Conservation (phyloP, 768 basidiomycete species). For the Boletus pseudo-olivaceus region DNA sequence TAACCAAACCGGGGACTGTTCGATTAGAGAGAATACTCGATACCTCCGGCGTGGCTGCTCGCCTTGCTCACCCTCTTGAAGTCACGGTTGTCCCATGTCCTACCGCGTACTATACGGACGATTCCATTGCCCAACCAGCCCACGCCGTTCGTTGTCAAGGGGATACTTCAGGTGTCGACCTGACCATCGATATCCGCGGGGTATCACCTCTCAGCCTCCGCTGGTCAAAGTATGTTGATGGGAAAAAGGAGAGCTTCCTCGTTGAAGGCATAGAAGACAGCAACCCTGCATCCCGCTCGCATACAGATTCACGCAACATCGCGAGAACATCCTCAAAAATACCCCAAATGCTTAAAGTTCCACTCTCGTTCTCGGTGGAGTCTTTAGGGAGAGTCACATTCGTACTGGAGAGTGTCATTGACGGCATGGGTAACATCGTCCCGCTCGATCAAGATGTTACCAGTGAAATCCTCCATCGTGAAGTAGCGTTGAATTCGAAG, state of each 20-base stretch:
- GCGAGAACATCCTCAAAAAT: constrained; percentile 22
- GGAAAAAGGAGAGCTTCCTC: constrained; percentile 63
- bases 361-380: constrained; percentile 61
- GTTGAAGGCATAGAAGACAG: constrained; percentile 82
- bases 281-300: constrained; percentile 34
- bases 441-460: constrained; percentile 37
- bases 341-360: constrained; percentile 62
- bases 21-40: constrained; percentile 75
- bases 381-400: constrained; percentile 67
- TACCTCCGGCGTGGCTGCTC: constrained; percentile 64
- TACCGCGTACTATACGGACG: constrained; percentile 56
- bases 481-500: constrained; percentile 37
- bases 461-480: constrained; percentile 17
- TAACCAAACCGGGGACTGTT: constrained; percentile 71
- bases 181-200: constrained; percentile 65
- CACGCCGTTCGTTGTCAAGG: constrained; percentile 66
- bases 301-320: constrained; percentile 23
- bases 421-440: constrained; percentile 77
- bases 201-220: constrained; percentile 74
- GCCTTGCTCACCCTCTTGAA: constrained; percentile 59
- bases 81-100: constrained; percentile 83
- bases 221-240: constrained; percentile 71
- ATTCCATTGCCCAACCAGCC: constrained; percentile 32
- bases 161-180: constrained; percentile 51
- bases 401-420: constrained; percentile 77